These are phyloP conservation scores for Lyophyllum decastes DNA, from an alignment of 768 basidiomycete species.

Conservation along the genomic window DNA sequence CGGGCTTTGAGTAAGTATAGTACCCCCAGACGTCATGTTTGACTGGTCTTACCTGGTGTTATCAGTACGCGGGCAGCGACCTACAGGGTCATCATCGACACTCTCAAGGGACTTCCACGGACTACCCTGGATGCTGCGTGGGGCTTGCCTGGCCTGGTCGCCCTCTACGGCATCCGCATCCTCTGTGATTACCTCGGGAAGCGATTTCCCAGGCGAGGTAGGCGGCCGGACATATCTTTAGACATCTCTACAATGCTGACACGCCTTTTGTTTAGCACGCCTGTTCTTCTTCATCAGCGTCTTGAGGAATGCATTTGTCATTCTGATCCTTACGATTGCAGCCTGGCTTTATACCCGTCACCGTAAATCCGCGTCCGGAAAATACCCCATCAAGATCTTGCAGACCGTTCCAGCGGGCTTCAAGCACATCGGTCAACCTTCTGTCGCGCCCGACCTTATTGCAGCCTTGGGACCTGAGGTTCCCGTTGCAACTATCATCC, in stretches of 20 bases:
- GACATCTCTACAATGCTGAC: background rate
- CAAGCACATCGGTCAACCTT: conserved; percentile 53
- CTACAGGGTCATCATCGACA: conserved; percentile 90
- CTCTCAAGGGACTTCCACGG: conserved; percentile 76
- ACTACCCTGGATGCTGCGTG: conserved; percentile 86
- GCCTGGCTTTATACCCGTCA: conserved; percentile 84
- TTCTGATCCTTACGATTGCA: conserved; percentile 83
- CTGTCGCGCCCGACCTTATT: conserved; percentile 48
- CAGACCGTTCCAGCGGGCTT: conserved; percentile 84
- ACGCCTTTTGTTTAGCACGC: conserved; percentile 44
- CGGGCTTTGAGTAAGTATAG: conserved; percentile 71
- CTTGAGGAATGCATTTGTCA: conserved; percentile 83
- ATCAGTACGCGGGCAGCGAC: conserved; percentile 81
- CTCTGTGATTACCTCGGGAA: conserved; percentile 49
- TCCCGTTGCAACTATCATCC: conserved; percentile 84
- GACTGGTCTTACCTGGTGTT: conserved; percentile 8
- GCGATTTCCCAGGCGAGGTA: conserved; percentile 65
- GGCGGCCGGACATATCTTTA: conserved; percentile 16
- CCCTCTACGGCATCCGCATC: conserved; percentile 70
- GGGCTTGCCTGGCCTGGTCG: conserved; percentile 74
- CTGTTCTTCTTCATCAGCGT: conserved; percentile 79
- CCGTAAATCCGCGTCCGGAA: conserved; percentile 54
- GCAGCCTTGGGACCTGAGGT: conserved; percentile 72
- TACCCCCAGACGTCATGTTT: background rate
- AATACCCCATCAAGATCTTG: conserved; percentile 84